Evolutionary conservation across 2,329 filamentous ascomycete species (phyloP).

Genomic region (Apiospora saccharicola): DNA sequence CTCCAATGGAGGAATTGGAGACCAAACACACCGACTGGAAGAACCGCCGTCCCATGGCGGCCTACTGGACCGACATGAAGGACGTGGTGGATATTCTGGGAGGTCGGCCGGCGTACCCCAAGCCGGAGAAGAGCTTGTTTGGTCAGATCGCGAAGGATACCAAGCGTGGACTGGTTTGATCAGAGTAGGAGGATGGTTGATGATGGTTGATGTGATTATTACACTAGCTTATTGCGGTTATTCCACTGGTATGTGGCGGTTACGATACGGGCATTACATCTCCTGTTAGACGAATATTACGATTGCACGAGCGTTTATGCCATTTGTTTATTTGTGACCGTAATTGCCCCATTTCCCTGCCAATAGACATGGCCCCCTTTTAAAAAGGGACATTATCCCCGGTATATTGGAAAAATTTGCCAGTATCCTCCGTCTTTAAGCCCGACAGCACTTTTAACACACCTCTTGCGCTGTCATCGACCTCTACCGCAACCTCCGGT

Average conservation of each 20-base stretch:
- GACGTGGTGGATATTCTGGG: slow-evolving; percentile 84
- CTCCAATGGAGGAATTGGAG: slow-evolving; percentile 81
- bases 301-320: background rate
- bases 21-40: slow-evolving; percentile 93
- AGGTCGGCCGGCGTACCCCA: slow-evolving; percentile 67
- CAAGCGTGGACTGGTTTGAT: slow-evolving; percentile 59
- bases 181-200: background rate
- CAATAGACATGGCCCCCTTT: background rate
- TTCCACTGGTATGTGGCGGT: slow-evolving; percentile 4
- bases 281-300: slow-evolving; percentile 11
- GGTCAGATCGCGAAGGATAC: slow-evolving; percentile 66
- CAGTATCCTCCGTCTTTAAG: background rate
- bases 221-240: background rate
- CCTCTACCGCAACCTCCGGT: background rate
- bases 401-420: background rate
- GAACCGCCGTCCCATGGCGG: slow-evolving; percentile 81
- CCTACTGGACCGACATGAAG: slow-evolving; percentile 86
- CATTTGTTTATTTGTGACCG: background rate
- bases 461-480: background rate
- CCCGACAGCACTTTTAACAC: background rate
- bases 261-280: background rate
- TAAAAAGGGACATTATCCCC: background rate
- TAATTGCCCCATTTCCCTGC: background rate
- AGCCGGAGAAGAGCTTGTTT: slow-evolving; percentile 57
- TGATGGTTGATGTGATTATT: background rate